These are phyloP conservation scores for Ilyonectria robusta DNA, from an alignment of 2,329 filamentous ascomycete species.

Conservation along the genomic window DNA sequence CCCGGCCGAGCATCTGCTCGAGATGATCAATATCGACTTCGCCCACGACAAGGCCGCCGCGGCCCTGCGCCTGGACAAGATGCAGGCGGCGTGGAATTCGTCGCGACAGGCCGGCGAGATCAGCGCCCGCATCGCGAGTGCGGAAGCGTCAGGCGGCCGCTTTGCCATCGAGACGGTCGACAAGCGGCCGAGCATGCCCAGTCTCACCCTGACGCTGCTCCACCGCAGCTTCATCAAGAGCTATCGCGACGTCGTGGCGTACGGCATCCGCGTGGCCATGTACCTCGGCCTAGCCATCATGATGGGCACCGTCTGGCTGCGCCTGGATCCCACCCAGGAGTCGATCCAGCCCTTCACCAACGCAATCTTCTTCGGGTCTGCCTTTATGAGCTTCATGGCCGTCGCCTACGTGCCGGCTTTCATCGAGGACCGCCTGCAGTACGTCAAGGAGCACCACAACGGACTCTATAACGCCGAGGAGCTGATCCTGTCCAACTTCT, in stretches of 20 bases:
- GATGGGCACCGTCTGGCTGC: conserved; percentile 91
- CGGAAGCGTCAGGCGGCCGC: conserved; percentile 48
- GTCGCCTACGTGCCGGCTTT: conserved; percentile 89
- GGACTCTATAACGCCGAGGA: conserved; percentile 82
- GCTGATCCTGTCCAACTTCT: conserved; percentile 84
- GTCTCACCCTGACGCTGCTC: conserved; percentile 75
- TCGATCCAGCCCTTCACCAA: conserved; percentile 88
- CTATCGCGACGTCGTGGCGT: conserved; percentile 86
- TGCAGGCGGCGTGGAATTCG: conserved; percentile 46
- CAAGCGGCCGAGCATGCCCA: conserved; percentile 60
- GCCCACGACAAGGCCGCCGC: conserved; percentile 61
- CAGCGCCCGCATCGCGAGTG: conserved; percentile 42
- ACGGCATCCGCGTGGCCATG: conserved; percentile 87
- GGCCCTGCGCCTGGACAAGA: conserved; percentile 52
- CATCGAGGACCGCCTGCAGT: conserved; percentile 68
- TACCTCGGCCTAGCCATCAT: conserved; percentile 82
- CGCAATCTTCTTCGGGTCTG: conserved; percentile 82
- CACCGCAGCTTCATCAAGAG: conserved; percentile 88
- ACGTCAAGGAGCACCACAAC: conserved; percentile 79
- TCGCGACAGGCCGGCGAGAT: conserved; percentile 43
- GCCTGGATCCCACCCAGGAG: conserved; percentile 75
- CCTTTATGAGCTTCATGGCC: conserved; percentile 86
- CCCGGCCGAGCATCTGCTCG: conserved; percentile 84
- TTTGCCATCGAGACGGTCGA: conserved; percentile 35
- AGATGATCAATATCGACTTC: conserved; percentile 86